phyloP scores from a whole-genome alignment of 768 basidiomycete genomes.

The Tylopilus felleus region DNA sequence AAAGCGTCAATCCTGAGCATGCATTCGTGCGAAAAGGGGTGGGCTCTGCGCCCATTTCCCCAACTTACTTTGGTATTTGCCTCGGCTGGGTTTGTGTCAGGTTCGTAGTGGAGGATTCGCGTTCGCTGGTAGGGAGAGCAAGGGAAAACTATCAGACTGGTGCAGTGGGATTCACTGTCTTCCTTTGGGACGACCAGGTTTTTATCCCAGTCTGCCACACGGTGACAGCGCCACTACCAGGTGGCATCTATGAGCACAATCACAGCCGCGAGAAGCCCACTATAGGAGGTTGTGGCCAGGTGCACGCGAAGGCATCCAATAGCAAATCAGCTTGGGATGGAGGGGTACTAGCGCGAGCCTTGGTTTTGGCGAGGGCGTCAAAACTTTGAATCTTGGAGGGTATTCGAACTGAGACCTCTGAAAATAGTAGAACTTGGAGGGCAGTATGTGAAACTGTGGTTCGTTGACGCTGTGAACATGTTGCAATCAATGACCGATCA shows the following conservation, averaged over 20 bases:
- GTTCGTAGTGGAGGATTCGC: neutral
- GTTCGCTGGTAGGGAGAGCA: neutral
- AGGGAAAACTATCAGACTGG: slow-evolving; percentile 5
- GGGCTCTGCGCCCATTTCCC: neutral
- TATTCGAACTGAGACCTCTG: neutral
- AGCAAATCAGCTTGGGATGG: slow-evolving; percentile 4
- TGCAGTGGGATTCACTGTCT: slow-evolving; percentile 10
- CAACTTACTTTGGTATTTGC: neutral
- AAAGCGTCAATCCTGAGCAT: slow-evolving; percentile 1
- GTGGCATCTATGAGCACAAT: slow-evolving; percentile 17
- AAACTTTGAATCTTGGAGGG: slow-evolving; percentile 5
- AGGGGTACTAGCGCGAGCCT: neutral
- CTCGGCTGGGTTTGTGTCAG: neutral
- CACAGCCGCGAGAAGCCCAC: slow-evolving; percentile 27
- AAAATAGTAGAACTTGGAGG: slow-evolving; percentile 1
- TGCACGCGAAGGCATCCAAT: slow-evolving; percentile 8
- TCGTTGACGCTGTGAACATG: neutral
- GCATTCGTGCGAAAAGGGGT: neutral
- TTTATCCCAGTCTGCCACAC: slow-evolving; percentile 27
- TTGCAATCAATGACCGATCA: slow-evolving; percentile 16
- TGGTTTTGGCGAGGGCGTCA: neutral
- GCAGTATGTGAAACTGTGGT: neutral
- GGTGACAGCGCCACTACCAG: slow-evolving; percentile 27
- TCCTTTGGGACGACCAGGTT: slow-evolving; percentile 1
- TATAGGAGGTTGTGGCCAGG: slow-evolving; percentile 8